These are phyloP conservation scores for Cyclotella baltica DNA, from an alignment of 108 stramenopile genomes.

Conservation along the genomic window DNA sequence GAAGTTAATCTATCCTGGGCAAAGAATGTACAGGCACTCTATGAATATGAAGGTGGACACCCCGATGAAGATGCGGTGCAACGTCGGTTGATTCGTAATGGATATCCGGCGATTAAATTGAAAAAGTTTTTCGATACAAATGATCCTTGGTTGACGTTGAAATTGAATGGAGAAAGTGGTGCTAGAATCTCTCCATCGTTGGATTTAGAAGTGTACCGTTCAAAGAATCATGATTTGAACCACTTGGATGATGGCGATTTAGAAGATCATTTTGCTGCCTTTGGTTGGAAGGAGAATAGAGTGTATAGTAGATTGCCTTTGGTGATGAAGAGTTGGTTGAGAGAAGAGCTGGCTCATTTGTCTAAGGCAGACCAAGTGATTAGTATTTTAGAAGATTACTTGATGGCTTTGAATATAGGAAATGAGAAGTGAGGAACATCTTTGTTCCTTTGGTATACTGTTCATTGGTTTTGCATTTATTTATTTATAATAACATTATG, in stretches of 20 bases:
- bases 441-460: no score
- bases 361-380: slow-evolving; percentile 6
- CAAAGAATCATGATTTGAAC: slow-evolving; percentile 48
- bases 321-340: slow-evolving; percentile 46
- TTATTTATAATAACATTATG: no score
- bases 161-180: not conserved
- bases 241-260: slow-evolving; percentile 27
- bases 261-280: slow-evolving; percentile 30
- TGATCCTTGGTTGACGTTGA: slow-evolving; percentile 34
- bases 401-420: slow-evolving; percentile 32
- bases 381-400: slow-evolving; percentile 49
- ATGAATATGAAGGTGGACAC: slow-evolving; percentile 43
- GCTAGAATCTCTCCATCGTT: slow-evolving; percentile 31
- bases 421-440: slow-evolving; percentile 3
- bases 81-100: slow-evolving; percentile 21
- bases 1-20: slow-evolving; percentile 44
- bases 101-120: slow-evolving; percentile 51
- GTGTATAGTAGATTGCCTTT: slow-evolving; percentile 37
- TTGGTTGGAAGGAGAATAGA: slow-evolving; percentile 38
- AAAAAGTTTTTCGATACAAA: slow-evolving; percentile 50
- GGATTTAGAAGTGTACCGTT: slow-evolving; percentile 24
- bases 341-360: slow-evolving; percentile 35
- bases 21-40: slow-evolving; percentile 18
- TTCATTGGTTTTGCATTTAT: no score
- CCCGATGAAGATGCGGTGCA: slow-evolving; percentile 42